Percentiles rank a stretch among this genome's conserved stretches.
phyloP scores from a whole-genome alignment of 805 yeast species.

The Metschnikowia lunata region DNA sequence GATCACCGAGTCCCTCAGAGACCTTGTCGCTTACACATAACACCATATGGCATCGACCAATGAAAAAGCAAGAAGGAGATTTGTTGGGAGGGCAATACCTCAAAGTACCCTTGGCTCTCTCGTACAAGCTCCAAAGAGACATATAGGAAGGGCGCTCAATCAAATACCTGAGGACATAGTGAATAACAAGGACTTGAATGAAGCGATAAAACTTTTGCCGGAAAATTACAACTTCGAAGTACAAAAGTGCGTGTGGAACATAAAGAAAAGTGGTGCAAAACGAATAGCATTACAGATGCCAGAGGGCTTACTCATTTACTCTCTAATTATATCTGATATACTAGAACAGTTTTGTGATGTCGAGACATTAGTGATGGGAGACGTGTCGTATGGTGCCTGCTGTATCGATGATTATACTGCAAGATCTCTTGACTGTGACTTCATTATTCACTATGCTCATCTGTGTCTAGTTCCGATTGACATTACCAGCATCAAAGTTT shows the following conservation, averaged over 20 bases:
- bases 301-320: conserved; percentile 86
- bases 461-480: conserved; percentile 95
- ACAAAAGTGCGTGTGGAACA: conserved; percentile 94
- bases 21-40: no score
- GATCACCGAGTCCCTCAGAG: no score
- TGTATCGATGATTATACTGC: conserved; percentile 98
- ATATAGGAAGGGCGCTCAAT: conserved; percentile 61
- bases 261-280: conserved; percentile 65
- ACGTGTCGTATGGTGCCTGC: conserved; percentile 97
- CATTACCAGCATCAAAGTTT: conserved; percentile 80
- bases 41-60: not conserved
- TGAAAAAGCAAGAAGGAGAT: conserved; percentile 47
- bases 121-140: conserved; percentile 14
- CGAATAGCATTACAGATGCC: conserved; percentile 97
- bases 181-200: conserved; percentile 74
- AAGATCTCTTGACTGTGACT: conserved; percentile 85
- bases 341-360: conserved; percentile 84
- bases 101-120: conserved; percentile 7
- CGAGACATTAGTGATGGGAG: conserved; percentile 95
- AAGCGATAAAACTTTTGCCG: conserved; percentile 78
- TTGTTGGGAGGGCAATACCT: conserved; percentile 45
- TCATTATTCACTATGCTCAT: conserved; percentile 94
- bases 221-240: conserved; percentile 92
- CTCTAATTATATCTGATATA: conserved; percentile 86
- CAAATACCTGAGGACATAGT: conserved; percentile 87